These are phyloP conservation scores for Lobosporangium transversale DNA, from an alignment of 192 early-diverging fungal species.

Conservation along the genomic window DNA sequence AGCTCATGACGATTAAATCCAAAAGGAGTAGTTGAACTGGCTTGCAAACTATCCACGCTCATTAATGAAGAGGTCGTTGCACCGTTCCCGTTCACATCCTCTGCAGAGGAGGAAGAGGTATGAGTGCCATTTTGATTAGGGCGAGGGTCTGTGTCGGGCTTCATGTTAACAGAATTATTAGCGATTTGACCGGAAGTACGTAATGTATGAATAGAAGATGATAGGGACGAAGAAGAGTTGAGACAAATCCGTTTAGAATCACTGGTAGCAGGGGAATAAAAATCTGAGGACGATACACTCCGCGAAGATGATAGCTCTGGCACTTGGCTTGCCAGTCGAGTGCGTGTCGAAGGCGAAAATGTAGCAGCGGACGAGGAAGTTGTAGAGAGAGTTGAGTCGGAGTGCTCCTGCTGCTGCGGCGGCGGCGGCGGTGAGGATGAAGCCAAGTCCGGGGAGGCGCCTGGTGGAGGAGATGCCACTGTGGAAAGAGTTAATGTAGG, in stretches of 20 bases:
- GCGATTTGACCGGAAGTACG: not conserved
- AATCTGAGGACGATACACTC: not conserved
- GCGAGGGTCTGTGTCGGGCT: constrained; percentile 21
- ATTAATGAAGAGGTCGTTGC: constrained; percentile 3
- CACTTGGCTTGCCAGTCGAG: constrained; percentile 35
- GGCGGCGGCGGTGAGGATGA: constrained; percentile 24
- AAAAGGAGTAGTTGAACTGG: constrained; percentile 8
- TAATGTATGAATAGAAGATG: not conserved
- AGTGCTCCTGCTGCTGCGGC: constrained; percentile 23
- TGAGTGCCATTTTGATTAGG: constrained; percentile 20
- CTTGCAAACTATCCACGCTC: constrained; percentile 15
- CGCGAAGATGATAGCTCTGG: constrained; percentile 7
- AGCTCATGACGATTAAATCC: constrained; percentile 71
- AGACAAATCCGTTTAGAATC: constrained; percentile 20
- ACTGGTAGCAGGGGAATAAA: not conserved
- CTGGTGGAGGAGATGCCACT: constrained; percentile 38
- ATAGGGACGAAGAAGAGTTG: not conserved
- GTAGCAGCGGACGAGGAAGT: constrained; percentile 14
- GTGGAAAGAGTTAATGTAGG: too few species aligned
- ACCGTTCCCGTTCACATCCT: constrained; percentile 22
- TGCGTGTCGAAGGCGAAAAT: constrained; percentile 2
- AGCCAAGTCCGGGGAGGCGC: constrained; percentile 45
- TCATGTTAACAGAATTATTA: constrained; percentile 16
- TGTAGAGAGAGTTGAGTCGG: constrained; percentile 6
- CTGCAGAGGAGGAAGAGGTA: not conserved